phyloP scores from a whole-genome alignment of 2,329 filamentous ascomycete species.

The Fusarium burgessii region DNA sequence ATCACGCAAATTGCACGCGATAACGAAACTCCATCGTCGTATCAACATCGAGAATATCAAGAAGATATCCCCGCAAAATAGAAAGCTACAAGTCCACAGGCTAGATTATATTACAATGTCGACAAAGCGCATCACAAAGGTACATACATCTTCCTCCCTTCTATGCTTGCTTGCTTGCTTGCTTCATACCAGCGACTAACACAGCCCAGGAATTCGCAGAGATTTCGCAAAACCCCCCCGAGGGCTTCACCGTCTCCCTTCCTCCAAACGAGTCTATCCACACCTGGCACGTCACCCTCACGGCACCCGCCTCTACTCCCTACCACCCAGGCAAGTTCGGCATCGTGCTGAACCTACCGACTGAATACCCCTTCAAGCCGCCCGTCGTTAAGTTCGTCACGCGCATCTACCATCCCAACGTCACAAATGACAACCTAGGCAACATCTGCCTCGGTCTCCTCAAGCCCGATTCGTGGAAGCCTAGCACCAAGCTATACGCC shows the following conservation, averaged over 20 bases:
- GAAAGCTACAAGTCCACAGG: too few relatives aligned
- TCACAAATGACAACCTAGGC: slow-evolving; percentile 87
- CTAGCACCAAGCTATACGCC: slow-evolving; percentile 78
- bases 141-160: slow-evolving; percentile 25
- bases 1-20: neutral
- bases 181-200: slow-evolving; percentile 11
- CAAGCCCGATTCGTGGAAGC: slow-evolving; percentile 92
- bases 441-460: slow-evolving; percentile 88
- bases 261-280: slow-evolving; percentile 62
- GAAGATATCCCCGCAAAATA: neutral
- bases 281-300: slow-evolving; percentile 64
- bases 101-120: slow-evolving; percentile 50
- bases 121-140: slow-evolving; percentile 61
- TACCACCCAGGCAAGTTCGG: slow-evolving; percentile 79
- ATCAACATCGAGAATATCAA: neutral
- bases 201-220: slow-evolving; percentile 64
- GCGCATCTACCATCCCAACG: slow-evolving; percentile 95
- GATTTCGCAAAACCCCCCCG: slow-evolving; percentile 60
- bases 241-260: slow-evolving; percentile 61
- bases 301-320: slow-evolving; percentile 58
- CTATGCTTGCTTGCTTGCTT: neutral
- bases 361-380: slow-evolving; percentile 91
- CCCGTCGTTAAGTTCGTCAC: slow-evolving; percentile 84
- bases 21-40: neutral
- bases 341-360: slow-evolving; percentile 77